Percentiles rank a stretch among this genome's conserved stretches.
Evolutionary conservation across 495 filamentous ascomycete species (phyloP).

Genomic region (Neurospora sp.): DNA sequence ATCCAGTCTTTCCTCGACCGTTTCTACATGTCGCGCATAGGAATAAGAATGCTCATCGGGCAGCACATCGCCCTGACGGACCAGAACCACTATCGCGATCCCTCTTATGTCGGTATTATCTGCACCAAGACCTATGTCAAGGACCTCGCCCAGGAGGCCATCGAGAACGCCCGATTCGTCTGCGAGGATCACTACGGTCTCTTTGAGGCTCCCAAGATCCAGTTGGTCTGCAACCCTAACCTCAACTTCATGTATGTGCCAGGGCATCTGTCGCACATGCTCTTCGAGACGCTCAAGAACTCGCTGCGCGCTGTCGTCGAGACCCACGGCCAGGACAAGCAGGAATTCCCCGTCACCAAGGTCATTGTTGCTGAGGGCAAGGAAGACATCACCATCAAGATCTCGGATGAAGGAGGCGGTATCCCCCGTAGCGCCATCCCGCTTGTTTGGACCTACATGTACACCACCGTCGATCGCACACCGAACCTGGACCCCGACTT

Average conservation of each 20-base stretch:
- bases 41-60: conserved; percentile 97
- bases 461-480: conserved; percentile 93
- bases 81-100: conserved; percentile 75
- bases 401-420: conserved; percentile 91
- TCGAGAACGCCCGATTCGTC: conserved; percentile 96
- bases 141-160: conserved; percentile 93
- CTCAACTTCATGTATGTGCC: conserved; percentile 99
- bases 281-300: conserved; percentile 98
- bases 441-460: conserved; percentile 99
- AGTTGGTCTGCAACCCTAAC: conserved; percentile 87
- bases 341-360: conserved; percentile 92
- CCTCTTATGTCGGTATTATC: conserved; percentile 94
- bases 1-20: conserved; percentile 96
- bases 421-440: conserved; percentile 88
- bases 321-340: conserved; percentile 85
- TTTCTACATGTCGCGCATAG: conserved; percentile 99
- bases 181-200: conserved; percentile 98
- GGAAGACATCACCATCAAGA: conserved; percentile 97
- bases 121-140: conserved; percentile 95
- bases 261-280: conserved; percentile 95
- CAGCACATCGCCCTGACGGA: conserved; percentile 96
- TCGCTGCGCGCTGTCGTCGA: conserved; percentile 94
- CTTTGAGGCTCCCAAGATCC: conserved; percentile 93
- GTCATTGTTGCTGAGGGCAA: conserved; percentile 95
- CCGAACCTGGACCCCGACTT: conserved; percentile 94